Percentiles rank a stretch among this genome's conserved stretches.
Evolutionary conservation across 345 rosid genomes (phyloP).

Genomic region (Gossypium australe): DNA sequence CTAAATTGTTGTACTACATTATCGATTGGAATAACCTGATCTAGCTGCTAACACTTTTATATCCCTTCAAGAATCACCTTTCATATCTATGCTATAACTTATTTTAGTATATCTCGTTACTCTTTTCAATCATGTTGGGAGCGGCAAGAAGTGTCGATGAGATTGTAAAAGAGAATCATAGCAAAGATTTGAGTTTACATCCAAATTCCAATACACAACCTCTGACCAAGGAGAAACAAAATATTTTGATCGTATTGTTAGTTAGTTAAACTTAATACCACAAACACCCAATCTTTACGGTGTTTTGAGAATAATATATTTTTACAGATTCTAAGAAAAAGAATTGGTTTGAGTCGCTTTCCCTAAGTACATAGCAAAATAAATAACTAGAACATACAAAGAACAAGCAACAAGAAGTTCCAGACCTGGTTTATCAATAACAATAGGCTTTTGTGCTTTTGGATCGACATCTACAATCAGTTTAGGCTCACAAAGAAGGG

Average conservation of each 20-base stretch:
- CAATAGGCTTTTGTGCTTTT: conserved; percentile 33
- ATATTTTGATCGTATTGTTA: not conserved
- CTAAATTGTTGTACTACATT: not conserved
- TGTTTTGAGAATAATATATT: not conserved
- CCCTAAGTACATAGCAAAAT: not conserved
- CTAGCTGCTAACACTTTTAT: not conserved
- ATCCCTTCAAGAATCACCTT: conserved; percentile 1
- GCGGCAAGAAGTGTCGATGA: no score
- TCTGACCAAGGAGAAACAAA: not conserved
- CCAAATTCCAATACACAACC: not conserved
- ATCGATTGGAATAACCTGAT: not conserved
- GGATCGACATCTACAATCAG: conserved; percentile 42
- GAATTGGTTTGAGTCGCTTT: not conserved
- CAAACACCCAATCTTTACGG: not conserved
- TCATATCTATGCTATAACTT: not conserved
- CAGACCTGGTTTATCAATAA: conserved; percentile 64
- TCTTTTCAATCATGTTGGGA: not conserved
- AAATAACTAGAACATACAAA: not conserved
- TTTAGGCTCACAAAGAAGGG: conserved; percentile 25
- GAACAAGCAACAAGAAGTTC: not conserved
- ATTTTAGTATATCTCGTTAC: not conserved
- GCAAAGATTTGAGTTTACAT: not conserved
- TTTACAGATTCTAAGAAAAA: not conserved
- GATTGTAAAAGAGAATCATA: not conserved
- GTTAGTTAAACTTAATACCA: not conserved